Evolutionary conservation across 257 asterid species (phyloP), one percentile per base, ranked within the genome.

Genomic region (Forsythia suspensa): DNA sequence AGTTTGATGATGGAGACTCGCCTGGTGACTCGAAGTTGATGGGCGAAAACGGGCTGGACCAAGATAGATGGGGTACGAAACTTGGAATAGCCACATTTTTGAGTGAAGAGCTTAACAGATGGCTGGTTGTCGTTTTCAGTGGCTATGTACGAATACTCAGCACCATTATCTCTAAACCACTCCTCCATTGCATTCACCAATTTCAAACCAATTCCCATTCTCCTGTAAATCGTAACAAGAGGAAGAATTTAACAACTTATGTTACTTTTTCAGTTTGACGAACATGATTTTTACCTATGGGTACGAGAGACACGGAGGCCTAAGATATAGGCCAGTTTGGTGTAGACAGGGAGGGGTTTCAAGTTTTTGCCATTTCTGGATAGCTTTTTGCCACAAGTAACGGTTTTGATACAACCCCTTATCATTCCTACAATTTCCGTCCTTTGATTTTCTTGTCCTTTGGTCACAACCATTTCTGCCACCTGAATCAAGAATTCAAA

Each of bases 261-360:
- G 52, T 11, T 44, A 44, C 51, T 44, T 11, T 29, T 29, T 29
- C 34, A 44, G 11, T 44, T 44, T 46, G 52, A 15, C 52, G 52
- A 46, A 46, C 52, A 46, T 12, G 52, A 42, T 42, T 42, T 42
- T 8, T 42, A 95, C 99, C 99, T 73, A 81, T 91, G 95, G 74
- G 92, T 79, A 59, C 98, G 90, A 61, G 97, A 88, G 18, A 96
- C 97, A 4, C 99, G 97, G 8, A 96, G 97, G 92, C 99, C 99
- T 71, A 91, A 83, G 41, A 96, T 82, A 63, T 96, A 96, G 65
- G 98, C 97, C 15, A 91, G 84, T 82, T 92, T 96, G 41, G 96
- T 88, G 87, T 71, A 92, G 39, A 92, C 43, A 8, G 96, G 99
- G 36, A 85, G 70, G 57, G 76, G 74, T 66, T 77, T 80, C 79